phyloP scores from a whole-genome alignment of 23 red algal genomes.

The Gracilaria gracilis region DNA sequence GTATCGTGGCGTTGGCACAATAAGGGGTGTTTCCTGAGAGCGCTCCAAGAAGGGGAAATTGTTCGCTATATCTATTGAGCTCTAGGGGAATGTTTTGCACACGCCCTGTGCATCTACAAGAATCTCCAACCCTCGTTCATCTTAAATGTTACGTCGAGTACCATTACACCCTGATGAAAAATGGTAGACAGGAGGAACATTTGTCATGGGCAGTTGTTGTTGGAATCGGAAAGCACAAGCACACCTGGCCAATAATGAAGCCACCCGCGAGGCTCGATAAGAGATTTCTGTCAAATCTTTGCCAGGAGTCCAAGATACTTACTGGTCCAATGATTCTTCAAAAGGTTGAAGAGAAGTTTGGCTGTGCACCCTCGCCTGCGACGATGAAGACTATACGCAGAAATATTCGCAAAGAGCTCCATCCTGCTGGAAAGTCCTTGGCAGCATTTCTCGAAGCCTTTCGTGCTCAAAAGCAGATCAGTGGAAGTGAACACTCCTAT shows the following conservation, averaged over 20 bases:
- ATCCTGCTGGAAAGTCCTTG: neutral
- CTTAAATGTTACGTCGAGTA: neutral
- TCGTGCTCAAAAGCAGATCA: neutral
- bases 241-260: neutral
- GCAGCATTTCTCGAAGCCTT: neutral
- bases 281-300: neutral
- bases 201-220: neutral
- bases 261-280: neutral
- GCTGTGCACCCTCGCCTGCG: neutral
- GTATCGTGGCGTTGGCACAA: neutral
- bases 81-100: neutral
- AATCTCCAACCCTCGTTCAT: neutral
- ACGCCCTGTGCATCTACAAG: neutral
- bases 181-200: neutral
- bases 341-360: neutral
- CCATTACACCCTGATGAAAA: neutral
- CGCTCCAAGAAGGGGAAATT: neutral
- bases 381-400: neutral
- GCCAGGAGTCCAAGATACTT: neutral
- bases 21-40: neutral
- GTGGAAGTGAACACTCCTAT: neutral
- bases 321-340: neutral
- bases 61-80: neutral
- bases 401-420: neutral
- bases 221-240: neutral